A percentile compares a stretch with the other conserved stretches of the same genome.
These are phyloP conservation scores for Polyplosphaeria fusca DNA, from an alignment of 495 filamentous ascomycete genomes.

Conservation along the genomic window DNA sequence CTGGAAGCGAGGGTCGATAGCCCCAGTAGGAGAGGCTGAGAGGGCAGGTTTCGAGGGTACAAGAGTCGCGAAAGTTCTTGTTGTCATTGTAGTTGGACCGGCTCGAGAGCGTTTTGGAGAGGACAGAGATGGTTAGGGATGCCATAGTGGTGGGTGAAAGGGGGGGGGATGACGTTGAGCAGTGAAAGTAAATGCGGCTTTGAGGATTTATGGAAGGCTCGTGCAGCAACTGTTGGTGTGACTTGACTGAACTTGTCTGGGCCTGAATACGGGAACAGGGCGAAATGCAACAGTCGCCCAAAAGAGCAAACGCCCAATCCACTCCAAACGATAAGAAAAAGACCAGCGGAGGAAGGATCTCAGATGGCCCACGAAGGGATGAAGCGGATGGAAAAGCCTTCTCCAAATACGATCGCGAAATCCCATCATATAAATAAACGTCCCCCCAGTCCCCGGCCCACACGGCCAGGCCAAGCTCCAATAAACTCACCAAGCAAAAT, in stretches of 20 bases:
- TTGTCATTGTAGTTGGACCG: slow-evolving; percentile 10
- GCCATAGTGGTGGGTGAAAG: slow-evolving; percentile 1
- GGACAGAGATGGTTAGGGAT: not conserved
- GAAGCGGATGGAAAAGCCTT: too few species aligned
- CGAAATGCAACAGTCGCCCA: not conserved
- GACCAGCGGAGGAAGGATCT: too few species aligned
- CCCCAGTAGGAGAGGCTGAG: slow-evolving; percentile 34
- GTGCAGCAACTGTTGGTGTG: not conserved
- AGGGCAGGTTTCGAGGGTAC: slow-evolving; percentile 34
- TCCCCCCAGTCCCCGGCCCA: not conserved
- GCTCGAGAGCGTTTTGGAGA: not conserved
- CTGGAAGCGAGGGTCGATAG: slow-evolving; percentile 32
- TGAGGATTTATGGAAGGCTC: not conserved
- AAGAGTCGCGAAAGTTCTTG: slow-evolving; percentile 29
- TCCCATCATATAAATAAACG: too few species aligned
- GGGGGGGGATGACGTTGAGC: not conserved
- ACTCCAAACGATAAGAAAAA: not conserved
- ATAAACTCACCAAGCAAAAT: not conserved
- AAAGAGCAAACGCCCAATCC: not conserved
- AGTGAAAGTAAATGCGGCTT: not conserved
- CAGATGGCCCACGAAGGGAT: too few species aligned
- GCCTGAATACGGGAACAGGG: too few species aligned
- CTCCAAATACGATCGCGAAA: too few species aligned
- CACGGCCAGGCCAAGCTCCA: not conserved
- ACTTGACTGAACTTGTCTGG: too few species aligned